Base-by-base conservation (phyloP, 75 land plant genomes). In the Picea glauca region DNA sequence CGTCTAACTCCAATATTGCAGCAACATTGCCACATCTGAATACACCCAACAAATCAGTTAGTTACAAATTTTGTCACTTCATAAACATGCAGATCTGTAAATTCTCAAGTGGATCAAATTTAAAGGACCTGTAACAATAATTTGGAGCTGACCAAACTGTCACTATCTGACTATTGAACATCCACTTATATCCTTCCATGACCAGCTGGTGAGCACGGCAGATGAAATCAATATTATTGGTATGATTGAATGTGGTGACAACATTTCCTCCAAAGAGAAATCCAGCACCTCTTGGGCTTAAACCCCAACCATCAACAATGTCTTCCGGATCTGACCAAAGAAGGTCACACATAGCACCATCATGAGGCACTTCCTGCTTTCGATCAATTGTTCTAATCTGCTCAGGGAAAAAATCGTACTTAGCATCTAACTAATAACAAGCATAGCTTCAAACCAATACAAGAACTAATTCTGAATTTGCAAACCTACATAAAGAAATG, bases 111-210 rank as follows among this genome's bases (percentile, higher is more conserved):
- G 56, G 56, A 80, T 35, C 65, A 58, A 35, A 60, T 30, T 46
- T 78, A 6, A 50, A n/a, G 3, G 77, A 95, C 99, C 99, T 91
- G 91, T 98, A 98, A 82, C 99, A 98, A 66, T 98, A 98, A 87
- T 98, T 98, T 75, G 99, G 99, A 72, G 99, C 99, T 46, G 99
- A 98, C 99, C 99, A 98, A 11, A 98, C 99, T 17, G 99, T 98
- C 32, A 98, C 98, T 77, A 98, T 92, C 84, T 93, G 98, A 31
- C 91, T 85, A 77, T 95, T 91, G 67, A 98, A 98, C 99, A 98
- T 98, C 99, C 96, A 95, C 79, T 95, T 95, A 78, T 93, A 98
- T 14, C 99, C 99, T 84, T 98, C 99, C 99, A 98, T 98, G 31
- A 98, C 99, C 84, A 98, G 77, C 60, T 98, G 99, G 85, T 98